A percentile compares a stretch with the other conserved stretches of the same genome.
Conservation (phyloP, 1,284 basidiomycete genomes). For the Ganoderma sinense region DNA sequence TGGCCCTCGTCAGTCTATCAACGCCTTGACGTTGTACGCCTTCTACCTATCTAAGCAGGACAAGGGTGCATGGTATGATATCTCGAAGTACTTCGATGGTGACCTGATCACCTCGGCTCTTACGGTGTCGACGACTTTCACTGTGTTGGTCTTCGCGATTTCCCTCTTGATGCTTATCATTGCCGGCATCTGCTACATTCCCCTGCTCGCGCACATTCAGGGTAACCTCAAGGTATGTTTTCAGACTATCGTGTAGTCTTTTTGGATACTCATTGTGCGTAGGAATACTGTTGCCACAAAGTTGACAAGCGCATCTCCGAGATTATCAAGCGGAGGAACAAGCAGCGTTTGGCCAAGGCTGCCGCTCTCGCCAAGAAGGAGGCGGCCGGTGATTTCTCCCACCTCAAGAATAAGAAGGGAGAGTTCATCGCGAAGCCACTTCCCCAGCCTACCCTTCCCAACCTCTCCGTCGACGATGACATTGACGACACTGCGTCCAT, state of each 20-base stretch:
- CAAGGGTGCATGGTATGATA: slow-evolving; percentile 71
- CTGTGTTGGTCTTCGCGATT: slow-evolving; percentile 87
- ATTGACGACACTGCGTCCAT: slow-evolving; percentile 65
- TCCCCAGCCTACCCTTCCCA: slow-evolving; percentile 96
- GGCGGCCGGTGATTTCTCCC: slow-evolving; percentile 88
- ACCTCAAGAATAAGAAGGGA: slow-evolving; percentile 94
- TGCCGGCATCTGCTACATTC: slow-evolving; percentile 91
- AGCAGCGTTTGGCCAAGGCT: slow-evolving; percentile 85
- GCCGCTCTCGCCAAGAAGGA: slow-evolving; percentile 89
- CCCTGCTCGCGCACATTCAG: slow-evolving; percentile 93
- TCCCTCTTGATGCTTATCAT: slow-evolving; percentile 84
- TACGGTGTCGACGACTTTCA: slow-evolving; percentile 91
- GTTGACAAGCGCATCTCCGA: slow-evolving; percentile 97
- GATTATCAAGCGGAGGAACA: slow-evolving; percentile 92
- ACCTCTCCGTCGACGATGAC: slow-evolving; percentile 87
- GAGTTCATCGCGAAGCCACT: slow-evolving; percentile 83
- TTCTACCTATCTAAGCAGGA: slow-evolving; percentile 84
- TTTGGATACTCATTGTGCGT: background rate
- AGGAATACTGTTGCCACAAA: slow-evolving; percentile 99
- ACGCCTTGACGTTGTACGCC: slow-evolving; percentile 92
- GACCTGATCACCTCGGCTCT: slow-evolving; percentile 84
- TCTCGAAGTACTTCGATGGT: slow-evolving; percentile 72
- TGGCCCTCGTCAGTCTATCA: slow-evolving; percentile 98
- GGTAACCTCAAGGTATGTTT: slow-evolving; percentile 86
- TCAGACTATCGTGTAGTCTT: background rate